phyloP scores from a whole-genome alignment of 2,329 filamentous ascomycete genomes.

The Monosporascus sp. region DNA sequence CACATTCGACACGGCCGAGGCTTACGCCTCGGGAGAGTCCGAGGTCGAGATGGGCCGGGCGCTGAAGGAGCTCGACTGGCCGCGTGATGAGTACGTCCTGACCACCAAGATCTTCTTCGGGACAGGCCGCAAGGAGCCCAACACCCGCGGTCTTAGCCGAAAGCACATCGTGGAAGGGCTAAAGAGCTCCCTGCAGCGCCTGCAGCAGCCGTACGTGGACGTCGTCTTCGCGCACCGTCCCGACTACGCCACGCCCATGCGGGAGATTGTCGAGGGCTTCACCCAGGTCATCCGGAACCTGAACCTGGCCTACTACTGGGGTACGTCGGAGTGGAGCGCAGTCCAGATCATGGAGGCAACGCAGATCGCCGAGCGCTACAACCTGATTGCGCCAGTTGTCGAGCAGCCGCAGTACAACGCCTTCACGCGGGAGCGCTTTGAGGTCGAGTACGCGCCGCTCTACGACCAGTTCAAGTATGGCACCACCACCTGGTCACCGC shows the following conservation, averaged over 20 bases:
- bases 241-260: constrained; percentile 53
- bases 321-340: constrained; percentile 57
- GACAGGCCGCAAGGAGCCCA: constrained; percentile 53
- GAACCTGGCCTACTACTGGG: constrained; percentile 60
- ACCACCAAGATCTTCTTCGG: constrained; percentile 47
- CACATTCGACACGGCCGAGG: constrained; percentile 50
- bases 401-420: constrained; percentile 55
- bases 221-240: constrained; percentile 58
- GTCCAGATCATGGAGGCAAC: constrained; percentile 55
- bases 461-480: constrained; percentile 53
- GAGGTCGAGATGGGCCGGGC: constrained; percentile 48
- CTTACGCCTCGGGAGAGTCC: constrained; percentile 41
- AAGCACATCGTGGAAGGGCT: constrained; percentile 53
- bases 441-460: constrained; percentile 55
- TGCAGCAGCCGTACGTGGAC: constrained; percentile 63
- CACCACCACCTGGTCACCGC: constrained; percentile 43
- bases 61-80: constrained; percentile 47
- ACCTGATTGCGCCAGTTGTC: constrained; percentile 48
- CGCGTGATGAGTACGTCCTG: constrained; percentile 48
- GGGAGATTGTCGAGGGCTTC: constrained; percentile 54
- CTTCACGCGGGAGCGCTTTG: constrained; percentile 56
- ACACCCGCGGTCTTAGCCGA: constrained; percentile 43
- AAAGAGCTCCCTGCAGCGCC: constrained; percentile 50
- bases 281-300: constrained; percentile 45
- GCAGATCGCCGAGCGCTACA: constrained; percentile 48